Evolutionary conservation across 768 basidiomycete species (phyloP), one percentile per base, ranked within the genome.

Genomic region (Cyclocybe cylindracea): DNA sequence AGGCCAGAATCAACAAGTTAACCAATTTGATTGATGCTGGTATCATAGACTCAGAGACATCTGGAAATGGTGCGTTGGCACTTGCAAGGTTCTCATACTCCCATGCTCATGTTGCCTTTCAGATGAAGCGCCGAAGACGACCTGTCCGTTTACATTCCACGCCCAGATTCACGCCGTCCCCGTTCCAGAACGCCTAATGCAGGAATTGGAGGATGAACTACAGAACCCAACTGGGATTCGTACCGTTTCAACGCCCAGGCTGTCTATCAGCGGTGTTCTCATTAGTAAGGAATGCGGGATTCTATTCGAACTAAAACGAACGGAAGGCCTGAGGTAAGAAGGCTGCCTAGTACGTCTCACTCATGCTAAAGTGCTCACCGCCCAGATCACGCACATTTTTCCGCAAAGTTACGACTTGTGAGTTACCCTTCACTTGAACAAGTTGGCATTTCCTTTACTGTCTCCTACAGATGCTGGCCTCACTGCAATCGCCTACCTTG

Each of bases 201-300:
- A 74, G 31, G 88, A 89, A 42, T 67, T 90, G 1, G 91, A 93
- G 64, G 77, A 80, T 29, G 91, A 93, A 62, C 74, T 87, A 9
- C 83, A 87, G 53, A 78, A 78, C 16, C 91, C 91, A 7, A 89
- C 88, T 0, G 91, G 91, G 2, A 76, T 83, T 52, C 75, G 78
- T 63, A 89, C 86, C 0, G 72, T 79, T 7, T 62, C 66, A 2
- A 66, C 80, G 0, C 87, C 88, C 2, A 79, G 78, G 33, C 64
- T 90, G 47, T 72, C 72, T 2, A 61, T 91, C 39, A 80, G 78
- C 45, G 88, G 83, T 7, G 70, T 94, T 6, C 64, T 93, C 1
- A 61, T 94, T 42, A 94, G 93, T 64, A 82, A 80, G 60, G 82
- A 89, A 53, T 96, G 94, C 62, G 94, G 90, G 3, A 68, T 93